Base-by-base conservation (phyloP, 2,329 filamentous ascomycete species). In the Colletotrichum navitas region DNA sequence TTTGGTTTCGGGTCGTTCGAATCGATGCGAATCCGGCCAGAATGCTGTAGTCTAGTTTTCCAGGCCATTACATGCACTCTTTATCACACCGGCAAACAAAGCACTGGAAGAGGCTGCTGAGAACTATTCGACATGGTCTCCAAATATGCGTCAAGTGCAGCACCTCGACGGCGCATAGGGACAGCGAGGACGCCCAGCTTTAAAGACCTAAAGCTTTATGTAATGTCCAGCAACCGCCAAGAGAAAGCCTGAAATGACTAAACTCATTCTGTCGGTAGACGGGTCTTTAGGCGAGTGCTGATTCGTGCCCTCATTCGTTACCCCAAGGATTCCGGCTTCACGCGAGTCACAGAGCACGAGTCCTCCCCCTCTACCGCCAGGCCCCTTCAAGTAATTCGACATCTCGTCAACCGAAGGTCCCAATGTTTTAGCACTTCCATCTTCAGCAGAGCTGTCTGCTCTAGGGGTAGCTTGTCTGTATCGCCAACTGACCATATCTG, bases 401-500 rank as follows among this genome's bases (percentile, higher is more conserved):
- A 60, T 72, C 45, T 72, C 60, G 54, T 69, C 65, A 59, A 36
- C 54, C 69, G 32, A 29, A 24, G 11, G 45, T 51, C 39, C 47
- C 39, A 55, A 68, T 72, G 69, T 69, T 64, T 56, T 60, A 43
- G 41, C 65, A 68, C 66, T 69, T 68, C 32, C 65, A 68, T 72
- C 69, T 68, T 68, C 65, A 72, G 69, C 69, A 67, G 69, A 72
- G 69, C 69, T 72, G 59, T 69, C 69, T 72, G 69, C 69, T 72
- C 69, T 69, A 71, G 61, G 69, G 69, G 65, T 55, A 72, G 69
- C 47, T 60, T 68, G 65, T 69, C 43, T 55, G 54, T 69, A 68
- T 69, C 65, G 65, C 68, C 63, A 47, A 61, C 68, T 39, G 51
- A 62, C 68, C 29, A 24, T 49, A 26, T 32, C 32, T 68, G 52